phyloP scores from a whole-genome alignment of 257 asterid species.

The Nicotiana tomentosiformis region DNA sequence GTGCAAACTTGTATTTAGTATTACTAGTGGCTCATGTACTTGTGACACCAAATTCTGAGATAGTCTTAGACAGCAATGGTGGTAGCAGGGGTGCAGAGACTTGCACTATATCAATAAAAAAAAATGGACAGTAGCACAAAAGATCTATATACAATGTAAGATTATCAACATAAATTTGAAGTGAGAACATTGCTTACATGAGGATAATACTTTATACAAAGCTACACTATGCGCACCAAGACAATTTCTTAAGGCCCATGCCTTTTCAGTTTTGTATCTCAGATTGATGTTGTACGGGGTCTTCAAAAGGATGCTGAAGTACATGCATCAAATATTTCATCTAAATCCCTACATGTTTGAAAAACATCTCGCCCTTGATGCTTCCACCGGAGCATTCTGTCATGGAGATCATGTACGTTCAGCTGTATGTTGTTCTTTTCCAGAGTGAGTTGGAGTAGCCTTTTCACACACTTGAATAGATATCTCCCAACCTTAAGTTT shows the following conservation, averaged over 20 bases:
- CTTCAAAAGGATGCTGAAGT: constrained; percentile 11
- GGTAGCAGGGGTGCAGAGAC: not conserved
- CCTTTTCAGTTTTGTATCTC: not conserved
- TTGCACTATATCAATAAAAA: not conserved
- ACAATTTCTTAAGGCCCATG: not conserved
- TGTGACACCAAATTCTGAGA: too few species aligned
- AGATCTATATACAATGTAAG: not conserved
- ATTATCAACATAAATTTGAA: not conserved
- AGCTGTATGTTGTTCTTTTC: constrained; percentile 22
- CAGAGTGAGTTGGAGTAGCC: constrained; percentile 33
- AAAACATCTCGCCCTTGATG: constrained; percentile 43
- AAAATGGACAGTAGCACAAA: not conserved
- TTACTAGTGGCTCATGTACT: too few species aligned
- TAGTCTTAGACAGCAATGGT: too few species aligned
- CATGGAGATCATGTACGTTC: constrained; percentile 47
- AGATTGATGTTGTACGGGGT: not conserved
- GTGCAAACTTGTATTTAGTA: too few species aligned
- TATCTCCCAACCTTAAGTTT: constrained; percentile 42
- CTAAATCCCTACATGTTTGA: constrained; percentile 35
- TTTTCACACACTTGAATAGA: constrained; percentile 51
- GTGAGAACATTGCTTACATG: not conserved
- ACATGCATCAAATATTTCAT: constrained; percentile 34
- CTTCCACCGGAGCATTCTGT: constrained; percentile 50
- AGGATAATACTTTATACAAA: not conserved
- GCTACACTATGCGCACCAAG: not conserved